A percentile compares a stretch with the other conserved stretches of the same genome.
These are phyloP conservation scores for Cyclotella atomus DNA, from an alignment of 108 stramenopile species.

Conservation along the genomic window DNA sequence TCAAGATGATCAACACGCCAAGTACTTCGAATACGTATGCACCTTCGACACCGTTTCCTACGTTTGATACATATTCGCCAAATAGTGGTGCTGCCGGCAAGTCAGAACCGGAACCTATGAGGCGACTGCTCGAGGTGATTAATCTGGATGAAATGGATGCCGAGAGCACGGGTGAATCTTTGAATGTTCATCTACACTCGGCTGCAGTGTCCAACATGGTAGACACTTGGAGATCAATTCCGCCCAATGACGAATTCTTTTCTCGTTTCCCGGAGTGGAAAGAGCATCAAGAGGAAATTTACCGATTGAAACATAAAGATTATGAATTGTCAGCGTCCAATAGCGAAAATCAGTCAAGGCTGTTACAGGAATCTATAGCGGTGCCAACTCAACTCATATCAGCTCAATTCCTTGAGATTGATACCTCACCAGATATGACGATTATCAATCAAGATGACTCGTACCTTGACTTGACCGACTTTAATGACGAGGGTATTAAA, in stretches of 20 bases:
- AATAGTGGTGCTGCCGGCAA: background rate
- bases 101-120: background rate
- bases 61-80: constrained; percentile 3
- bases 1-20: background rate
- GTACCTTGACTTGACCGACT: constrained; percentile 27
- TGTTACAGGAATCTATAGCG: background rate
- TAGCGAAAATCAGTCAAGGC: background rate
- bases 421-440: constrained; percentile 43
- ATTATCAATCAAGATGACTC: constrained; percentile 52
- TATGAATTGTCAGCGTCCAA: background rate
- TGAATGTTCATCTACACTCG: too few species aligned
- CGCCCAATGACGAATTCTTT: constrained; percentile 46
- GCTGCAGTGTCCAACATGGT: background rate
- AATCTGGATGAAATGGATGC: constrained; percentile 13
- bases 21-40: background rate
- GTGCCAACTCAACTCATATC: constrained; percentile 29
- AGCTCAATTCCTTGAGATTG: constrained; percentile 51
- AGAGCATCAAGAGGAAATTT: constrained; percentile 34
- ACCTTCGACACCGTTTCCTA: constrained; percentile 7
- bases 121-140: constrained; percentile 5
- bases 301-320: constrained; percentile 23
- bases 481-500: constrained; percentile 8
- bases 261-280: constrained; percentile 32
- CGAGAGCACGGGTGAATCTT: background rate
- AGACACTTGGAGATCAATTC: constrained; percentile 34